Percentiles rank a stretch among this genome's conserved stretches.
These are phyloP conservation scores for Entomortierella beljakovae DNA, from an alignment of 192 early-diverging fungal genomes.

Conservation along the genomic window DNA sequence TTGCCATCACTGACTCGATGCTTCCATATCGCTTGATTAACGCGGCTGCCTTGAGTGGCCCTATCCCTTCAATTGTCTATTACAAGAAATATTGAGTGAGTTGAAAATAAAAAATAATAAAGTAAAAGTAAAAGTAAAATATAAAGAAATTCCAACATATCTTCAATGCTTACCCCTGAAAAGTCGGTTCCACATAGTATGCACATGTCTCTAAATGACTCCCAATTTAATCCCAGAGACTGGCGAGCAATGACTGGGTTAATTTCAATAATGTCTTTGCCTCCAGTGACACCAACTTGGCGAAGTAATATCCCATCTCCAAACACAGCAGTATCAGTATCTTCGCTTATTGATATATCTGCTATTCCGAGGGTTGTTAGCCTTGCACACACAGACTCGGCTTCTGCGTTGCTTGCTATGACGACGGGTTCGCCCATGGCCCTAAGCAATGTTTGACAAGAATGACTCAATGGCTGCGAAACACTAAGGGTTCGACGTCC, in stretches of 20 bases:
- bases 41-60: conserved; percentile 69
- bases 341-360: conserved; percentile 74
- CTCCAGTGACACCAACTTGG: conserved; percentile 43
- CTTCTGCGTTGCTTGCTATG: conserved; percentile 61
- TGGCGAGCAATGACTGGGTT: conserved; percentile 58
- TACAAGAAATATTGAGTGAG: not conserved
- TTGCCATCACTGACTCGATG: conserved; percentile 68
- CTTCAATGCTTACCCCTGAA: conserved; percentile 54
- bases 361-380: conserved; percentile 59
- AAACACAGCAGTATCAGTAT: conserved; percentile 67
- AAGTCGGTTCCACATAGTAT: conserved; percentile 86
- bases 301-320: conserved; percentile 63
- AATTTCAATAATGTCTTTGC: conserved; percentile 57
- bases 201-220: conserved; percentile 75
- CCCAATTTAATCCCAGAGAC: conserved; percentile 62
- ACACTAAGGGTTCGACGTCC: conserved; percentile 64
- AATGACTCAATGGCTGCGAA: conserved; percentile 55
- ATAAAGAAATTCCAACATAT: not conserved
- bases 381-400: conserved; percentile 75
- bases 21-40: conserved; percentile 68
- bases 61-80: conserved; percentile 70
- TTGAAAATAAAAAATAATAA: not conserved
- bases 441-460: conserved; percentile 60
- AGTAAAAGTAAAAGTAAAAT: not conserved
- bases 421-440: conserved; percentile 65